phyloP scores from a whole-genome alignment of 2,329 filamentous ascomycete species.

The Cadophora sp. region DNA sequence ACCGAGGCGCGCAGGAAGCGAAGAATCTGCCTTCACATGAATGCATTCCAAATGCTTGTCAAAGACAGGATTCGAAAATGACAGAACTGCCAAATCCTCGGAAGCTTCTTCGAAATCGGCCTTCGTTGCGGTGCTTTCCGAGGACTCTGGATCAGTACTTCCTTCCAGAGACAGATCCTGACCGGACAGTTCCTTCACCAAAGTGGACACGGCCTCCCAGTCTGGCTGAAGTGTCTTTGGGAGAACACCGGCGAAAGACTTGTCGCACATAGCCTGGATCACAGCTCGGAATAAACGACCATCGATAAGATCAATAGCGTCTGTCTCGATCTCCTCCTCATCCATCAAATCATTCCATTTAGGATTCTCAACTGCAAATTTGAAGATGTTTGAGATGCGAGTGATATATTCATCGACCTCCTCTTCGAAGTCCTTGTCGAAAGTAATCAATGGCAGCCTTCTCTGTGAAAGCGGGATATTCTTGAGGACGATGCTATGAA shows the following conservation, averaged over 20 bases:
- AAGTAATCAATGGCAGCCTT: conserved; percentile 45
- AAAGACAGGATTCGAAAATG: conserved; percentile 56
- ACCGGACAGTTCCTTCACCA: conserved; percentile 45
- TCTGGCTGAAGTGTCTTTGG: conserved; percentile 35
- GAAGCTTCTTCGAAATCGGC: conserved; percentile 28
- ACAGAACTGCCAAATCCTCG: conserved; percentile 47
- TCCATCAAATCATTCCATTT: conserved; percentile 38
- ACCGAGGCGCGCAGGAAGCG: conserved; percentile 36
- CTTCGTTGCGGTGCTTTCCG: conserved; percentile 23
- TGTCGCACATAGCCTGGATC: conserved; percentile 41
- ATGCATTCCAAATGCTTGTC: conserved; percentile 54
- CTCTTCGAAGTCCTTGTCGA: conserved; percentile 43
- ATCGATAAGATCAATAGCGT: conserved; percentile 62
- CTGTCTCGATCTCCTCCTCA: conserved; percentile 45
- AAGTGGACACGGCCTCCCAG: conserved; percentile 37
- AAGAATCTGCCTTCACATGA: conserved; percentile 46
- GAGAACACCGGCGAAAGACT: conserved; percentile 30
- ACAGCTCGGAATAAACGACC: conserved; percentile 52
- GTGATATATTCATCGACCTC: conserved; percentile 49
- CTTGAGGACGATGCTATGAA: conserved; percentile 51
- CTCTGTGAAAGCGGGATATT: conserved; percentile 51
- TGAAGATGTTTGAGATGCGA: conserved; percentile 46
- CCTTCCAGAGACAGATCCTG: conserved; percentile 43
- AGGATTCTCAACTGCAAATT: conserved; percentile 47
- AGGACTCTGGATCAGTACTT: conserved; percentile 32